Evolutionary conservation across 225 moss, liverwort and hornwort genomes (phyloP).

Genomic region (Physcomitrium patens): DNA sequence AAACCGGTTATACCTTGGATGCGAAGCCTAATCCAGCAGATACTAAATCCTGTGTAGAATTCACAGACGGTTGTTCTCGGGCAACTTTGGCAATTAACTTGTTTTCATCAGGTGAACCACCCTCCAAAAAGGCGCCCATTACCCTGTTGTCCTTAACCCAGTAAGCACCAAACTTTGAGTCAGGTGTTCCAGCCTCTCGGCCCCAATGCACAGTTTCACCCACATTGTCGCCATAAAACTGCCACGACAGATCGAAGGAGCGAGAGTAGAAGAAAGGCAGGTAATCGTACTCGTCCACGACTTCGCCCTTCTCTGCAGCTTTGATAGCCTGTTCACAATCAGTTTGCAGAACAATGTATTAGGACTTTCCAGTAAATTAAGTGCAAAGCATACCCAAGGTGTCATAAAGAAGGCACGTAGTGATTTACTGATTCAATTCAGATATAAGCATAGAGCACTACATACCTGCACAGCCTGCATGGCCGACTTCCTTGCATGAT

Average conservation of each 20-base stretch:
- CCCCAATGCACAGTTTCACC: slow-evolving; percentile 74
- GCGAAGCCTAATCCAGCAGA: slow-evolving; percentile 49
- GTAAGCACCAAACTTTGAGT: slow-evolving; percentile 84
- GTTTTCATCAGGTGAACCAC: slow-evolving; percentile 57
- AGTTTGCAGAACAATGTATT: neutral
- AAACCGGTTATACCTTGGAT: slow-evolving; percentile 37
- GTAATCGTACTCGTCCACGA: slow-evolving; percentile 74
- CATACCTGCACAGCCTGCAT: slow-evolving; percentile 58
- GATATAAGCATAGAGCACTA: neutral
- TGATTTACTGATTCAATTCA: too few species aligned
- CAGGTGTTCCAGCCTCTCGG: slow-evolving; percentile 34
- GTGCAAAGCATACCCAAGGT: too few species aligned
- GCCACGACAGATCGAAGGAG: slow-evolving; percentile 87
- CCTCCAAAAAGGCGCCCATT: slow-evolving; percentile 60
- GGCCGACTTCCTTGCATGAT: slow-evolving; percentile 86
- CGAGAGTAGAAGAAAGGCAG: slow-evolving; percentile 93
- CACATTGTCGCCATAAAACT: slow-evolving; percentile 89
- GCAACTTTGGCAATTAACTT: slow-evolving; percentile 64
- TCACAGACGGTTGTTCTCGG: slow-evolving; percentile 54
- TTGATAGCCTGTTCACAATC: slow-evolving; percentile 33
- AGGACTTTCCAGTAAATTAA: neutral
- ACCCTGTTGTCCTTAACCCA: slow-evolving; percentile 91
- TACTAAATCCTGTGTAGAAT: slow-evolving; percentile 36
- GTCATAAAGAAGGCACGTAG: too few species aligned
- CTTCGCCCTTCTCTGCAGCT: slow-evolving; percentile 69